Base-by-base conservation (phyloP, 2,329 filamentous ascomycete genomes). In the Fusarium sp. region DNA sequence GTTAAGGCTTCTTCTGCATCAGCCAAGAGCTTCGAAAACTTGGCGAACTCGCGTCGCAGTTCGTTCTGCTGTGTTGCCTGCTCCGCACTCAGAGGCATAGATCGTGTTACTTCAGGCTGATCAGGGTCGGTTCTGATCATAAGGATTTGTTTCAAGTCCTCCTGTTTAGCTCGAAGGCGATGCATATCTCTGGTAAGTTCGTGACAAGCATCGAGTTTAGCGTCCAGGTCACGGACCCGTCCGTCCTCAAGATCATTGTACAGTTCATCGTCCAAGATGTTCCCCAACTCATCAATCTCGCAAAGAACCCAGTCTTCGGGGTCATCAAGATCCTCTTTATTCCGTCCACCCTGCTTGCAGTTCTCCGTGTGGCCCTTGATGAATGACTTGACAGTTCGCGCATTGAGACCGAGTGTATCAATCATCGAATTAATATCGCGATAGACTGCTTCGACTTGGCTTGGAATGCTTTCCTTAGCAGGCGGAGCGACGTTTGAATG, bases 351-450 rank as follows among this genome's bases (percentile, higher is more conserved):
- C 41, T 89, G 84, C 58, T 88, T 85, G 56, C 85, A 82, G 47
- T 86, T 82, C 56, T 90, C 85, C 17, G 86, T 86, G 75, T 97
- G 93, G 13, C 92, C 94, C 63, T 89, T 87, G 48, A 95, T 86
- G 73, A 92, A 92, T 17, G 85, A 85, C 54, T 87, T 86, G 42
- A 96, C 89, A 11, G 93, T 90, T 22, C 89, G 86, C 17, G 86
- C 90, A 80, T 98, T 98, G 56, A 98, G 88, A 15, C 96, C 96
- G 45, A 98, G 85, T 0, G 94, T 96, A 77, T 98, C 94, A 48
- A 99, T 91, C 96, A 98, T 99, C 18, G 93, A 93, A 81, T 96
- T 96, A 80, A 96, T 93, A 77, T 96, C 94, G 50, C 92, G 89
- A 80, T 94, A 96, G 3, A 92, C 85, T 24, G 90, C 88, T 78